These are phyloP conservation scores for Claviceps purpurea DNA, from an alignment of 2,329 filamentous ascomycete genomes.

Conservation along the genomic window DNA sequence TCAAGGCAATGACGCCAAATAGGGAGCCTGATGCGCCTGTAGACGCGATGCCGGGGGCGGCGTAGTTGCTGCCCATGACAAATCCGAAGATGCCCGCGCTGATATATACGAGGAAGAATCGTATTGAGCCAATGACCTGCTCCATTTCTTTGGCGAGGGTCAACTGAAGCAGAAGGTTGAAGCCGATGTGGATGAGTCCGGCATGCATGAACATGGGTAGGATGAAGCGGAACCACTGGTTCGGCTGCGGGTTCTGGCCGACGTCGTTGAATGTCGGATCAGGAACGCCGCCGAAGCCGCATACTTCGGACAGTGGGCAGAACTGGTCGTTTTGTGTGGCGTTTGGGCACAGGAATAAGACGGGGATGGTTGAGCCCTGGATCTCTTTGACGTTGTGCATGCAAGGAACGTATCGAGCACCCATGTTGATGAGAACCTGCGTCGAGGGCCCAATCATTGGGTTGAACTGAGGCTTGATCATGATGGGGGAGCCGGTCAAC, in stretches of 20 bases:
- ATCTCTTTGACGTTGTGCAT: conserved; percentile 73
- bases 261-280: conserved; percentile 47
- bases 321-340: conserved; percentile 46
- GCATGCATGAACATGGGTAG: conserved; percentile 90
- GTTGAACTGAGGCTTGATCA: conserved; percentile 78
- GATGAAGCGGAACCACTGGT: conserved; percentile 98
- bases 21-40: conserved; percentile 82
- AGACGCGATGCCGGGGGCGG: conserved; percentile 65
- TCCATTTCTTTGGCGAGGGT: conserved; percentile 91
- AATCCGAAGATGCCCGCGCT: conserved; percentile 90
- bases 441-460: conserved; percentile 92
- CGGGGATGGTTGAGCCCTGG: conserved; percentile 34
- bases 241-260: conserved; percentile 47
- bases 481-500: conserved; percentile 64
- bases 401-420: conserved; percentile 79
- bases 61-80: conserved; percentile 88
- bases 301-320: conserved; percentile 68
- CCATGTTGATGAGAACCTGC: conserved; percentile 92
- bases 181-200: conserved; percentile 85
- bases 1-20: conserved; percentile 84
- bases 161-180: conserved; percentile 86
- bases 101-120: conserved; percentile 84
- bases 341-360: conserved; percentile 71
- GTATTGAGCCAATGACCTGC: conserved; percentile 70
- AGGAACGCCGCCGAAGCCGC: conserved; percentile 64